Percentiles rank a stretch among this genome's conserved stretches.
These are phyloP conservation scores for Colletotrichum noveboracense DNA, from an alignment of 2,329 filamentous ascomycete genomes.

Conservation along the genomic window DNA sequence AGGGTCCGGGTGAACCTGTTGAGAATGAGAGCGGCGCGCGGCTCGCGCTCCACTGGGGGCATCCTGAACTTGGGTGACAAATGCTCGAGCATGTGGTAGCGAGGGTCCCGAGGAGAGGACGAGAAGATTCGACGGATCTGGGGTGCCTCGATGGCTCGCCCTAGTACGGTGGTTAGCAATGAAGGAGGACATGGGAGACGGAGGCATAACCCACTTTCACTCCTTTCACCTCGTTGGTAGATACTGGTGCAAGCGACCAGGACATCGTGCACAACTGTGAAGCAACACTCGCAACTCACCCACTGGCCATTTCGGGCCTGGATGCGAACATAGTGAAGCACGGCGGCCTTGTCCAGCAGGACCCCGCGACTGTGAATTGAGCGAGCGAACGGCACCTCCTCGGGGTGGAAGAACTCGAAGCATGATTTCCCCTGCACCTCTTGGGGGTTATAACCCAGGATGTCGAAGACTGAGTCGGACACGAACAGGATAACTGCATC, in stretches of 20 bases:
- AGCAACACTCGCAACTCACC: slow-evolving; percentile 86
- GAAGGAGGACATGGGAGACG: neutral
- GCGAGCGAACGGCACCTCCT: slow-evolving; percentile 78
- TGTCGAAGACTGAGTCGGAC: slow-evolving; percentile 83
- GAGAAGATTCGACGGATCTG: slow-evolving; percentile 81
- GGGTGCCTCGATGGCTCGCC: slow-evolving; percentile 77
- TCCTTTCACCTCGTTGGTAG: slow-evolving; percentile 72
- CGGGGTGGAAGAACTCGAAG: slow-evolving; percentile 87
- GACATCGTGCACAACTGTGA: slow-evolving; percentile 87
- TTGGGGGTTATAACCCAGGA: slow-evolving; percentile 78
- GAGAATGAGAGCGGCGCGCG: slow-evolving; percentile 81
- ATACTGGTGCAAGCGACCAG: slow-evolving; percentile 84
- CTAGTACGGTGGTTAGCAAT: slow-evolving; percentile 34
- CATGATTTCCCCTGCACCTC: slow-evolving; percentile 79
- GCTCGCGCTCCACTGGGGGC: slow-evolving; percentile 72
- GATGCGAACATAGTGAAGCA: slow-evolving; percentile 80
- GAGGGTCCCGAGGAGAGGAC: slow-evolving; percentile 80
- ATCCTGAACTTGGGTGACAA: slow-evolving; percentile 80
- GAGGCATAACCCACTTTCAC: slow-evolving; percentile 65
- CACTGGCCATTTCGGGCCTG: slow-evolving; percentile 72
- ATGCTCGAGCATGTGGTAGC: slow-evolving; percentile 89
- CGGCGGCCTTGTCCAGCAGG: slow-evolving; percentile 81
- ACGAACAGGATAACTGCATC: slow-evolving; percentile 84
- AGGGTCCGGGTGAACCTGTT: slow-evolving; percentile 86
- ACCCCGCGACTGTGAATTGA: slow-evolving; percentile 76